Base-by-base conservation (phyloP, 768 basidiomycete species). In the Daedaleopsis sinensis region DNA sequence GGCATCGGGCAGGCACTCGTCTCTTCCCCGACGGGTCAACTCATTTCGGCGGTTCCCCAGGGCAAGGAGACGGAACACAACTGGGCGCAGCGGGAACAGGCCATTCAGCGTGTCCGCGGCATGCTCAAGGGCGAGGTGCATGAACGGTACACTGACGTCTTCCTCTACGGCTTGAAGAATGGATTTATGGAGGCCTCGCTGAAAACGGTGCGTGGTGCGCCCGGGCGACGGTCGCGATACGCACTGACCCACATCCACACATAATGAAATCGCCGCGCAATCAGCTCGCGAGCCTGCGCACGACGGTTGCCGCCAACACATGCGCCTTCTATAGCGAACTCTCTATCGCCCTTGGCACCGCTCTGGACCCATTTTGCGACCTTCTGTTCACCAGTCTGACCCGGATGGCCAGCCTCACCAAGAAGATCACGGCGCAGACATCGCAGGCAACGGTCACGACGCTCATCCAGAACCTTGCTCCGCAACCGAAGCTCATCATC, bases 41-140 rank as follows among this genome's bases (percentile, higher is more conserved):
- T 52, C 24, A 52, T 27, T 18, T 18, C 37, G n/a, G 18, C 19
- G n/a, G 27, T 52, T 24, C 19, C 38, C 3, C 63, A 94, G 90
- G 97, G 96, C n/a, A 96, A 86, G 76, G 96, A 99, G 77, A 91
- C 91, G 1, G 96, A 99, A 71, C 93, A 96, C 64, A 99, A 99
- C 67, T 99, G 96, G 96, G 80, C 84, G 46, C 77, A 80, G 32
- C 84, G 96, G 60, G 96, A 99, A 63, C 83, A 82, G 65, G 82
- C 90, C 11, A 81, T 96, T 62, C 79, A 84, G 46, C 82, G 86
- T 18, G 89, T 98, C 9, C 84, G 95, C 47, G 92, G 95, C 18
- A 94, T 97, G 91, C 76, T 98, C 58, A 90, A 88, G 70, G 94
- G 94, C 27, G 92, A 91, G 42, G 90, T 90, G 3, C 87, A 92